Base-by-base conservation (phyloP, 176 grass and related monocot species). In the Luzula sylvatica region DNA sequence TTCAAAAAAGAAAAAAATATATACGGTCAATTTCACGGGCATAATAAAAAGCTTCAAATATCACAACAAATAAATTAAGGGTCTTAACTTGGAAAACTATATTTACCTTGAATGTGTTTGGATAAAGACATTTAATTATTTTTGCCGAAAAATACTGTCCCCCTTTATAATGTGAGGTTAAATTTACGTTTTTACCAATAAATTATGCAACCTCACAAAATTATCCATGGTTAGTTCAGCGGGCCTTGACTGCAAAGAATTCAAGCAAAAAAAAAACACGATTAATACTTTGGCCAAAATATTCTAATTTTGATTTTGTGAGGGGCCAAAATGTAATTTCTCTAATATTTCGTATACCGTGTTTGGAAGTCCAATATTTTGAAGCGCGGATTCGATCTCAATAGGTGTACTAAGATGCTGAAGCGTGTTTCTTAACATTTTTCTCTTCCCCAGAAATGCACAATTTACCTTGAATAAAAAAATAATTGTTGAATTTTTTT, bases 341-440 rank as follows among this genome's bases (percentile, higher is more conserved):
- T 48, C 6, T 13, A 17, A 3, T 19, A 12, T 23, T 40, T 38
- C 52, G 42, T 62, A 51, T 82, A 95, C 90, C 26, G 90, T 95
- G 72, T 58, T 66, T 24, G 80, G 67, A 62, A 82, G 90, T 24
- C 71, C 83, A 22, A 95, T 82, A 44, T 24, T 73, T 28, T 42
- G 30, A 15, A 95, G 84, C 63, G 84, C 80, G 0, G 80, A 52
- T 53, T 95, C 77, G 1, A 95, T 88, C 40, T 88, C 74, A 43
- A 26, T 17, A 64, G 90, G 67, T 57, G 80, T 65, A 52, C 58
- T 65, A 57, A 95, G 44, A 41, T 88, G 71, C 9, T 88, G 83
- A 72, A 96, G 84, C 35, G 84, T 85, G 70, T 85, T 88, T 29
- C 81, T 76, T 68, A 96, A 69, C 90, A 96, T 96, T 77, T 96